A percentile compares a stretch with the other conserved stretches of the same genome.
These are phyloP conservation scores for Pseudomicrostroma phylloplanum DNA, from an alignment of 1,284 basidiomycete species.

Conservation along the genomic window DNA sequence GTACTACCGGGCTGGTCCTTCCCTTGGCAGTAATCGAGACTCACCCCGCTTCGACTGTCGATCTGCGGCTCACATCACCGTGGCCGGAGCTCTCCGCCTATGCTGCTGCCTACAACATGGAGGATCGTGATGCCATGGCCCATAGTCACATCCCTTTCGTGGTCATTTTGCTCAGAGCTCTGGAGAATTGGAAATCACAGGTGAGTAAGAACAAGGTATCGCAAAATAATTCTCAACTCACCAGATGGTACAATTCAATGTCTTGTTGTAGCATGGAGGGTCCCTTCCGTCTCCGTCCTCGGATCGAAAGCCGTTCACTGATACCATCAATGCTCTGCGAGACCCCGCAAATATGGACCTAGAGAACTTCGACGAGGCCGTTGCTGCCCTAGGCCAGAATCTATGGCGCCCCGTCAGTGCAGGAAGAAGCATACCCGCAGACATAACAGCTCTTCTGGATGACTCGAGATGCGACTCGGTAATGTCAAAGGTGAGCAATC, in stretches of 20 bases:
- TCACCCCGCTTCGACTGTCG: conserved; percentile 66
- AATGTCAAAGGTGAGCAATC: conserved; percentile 46
- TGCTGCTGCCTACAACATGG: conserved; percentile 26
- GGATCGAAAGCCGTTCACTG: conserved; percentile 75
- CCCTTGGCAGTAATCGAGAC: conserved; percentile 70
- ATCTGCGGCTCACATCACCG: conserved; percentile 75
- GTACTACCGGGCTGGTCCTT: background rate
- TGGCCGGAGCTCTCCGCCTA: conserved; percentile 60
- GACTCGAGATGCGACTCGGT: conserved; percentile 57
- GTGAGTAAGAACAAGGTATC: conserved; percentile 53
- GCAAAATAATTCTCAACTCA: conserved; percentile 22
- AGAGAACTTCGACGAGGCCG: conserved; percentile 75
- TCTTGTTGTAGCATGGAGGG: conserved; percentile 60
- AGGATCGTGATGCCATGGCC: conserved; percentile 31
- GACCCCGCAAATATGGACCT: conserved; percentile 69
- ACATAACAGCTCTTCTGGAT: conserved; percentile 54
- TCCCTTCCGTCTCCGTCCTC: conserved; percentile 58
- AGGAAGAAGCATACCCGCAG: conserved; percentile 20
- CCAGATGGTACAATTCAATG: conserved; percentile 14
- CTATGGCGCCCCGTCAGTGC: conserved; percentile 41
- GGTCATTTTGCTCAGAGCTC: conserved; percentile 59
- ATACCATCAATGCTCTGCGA: conserved; percentile 56
- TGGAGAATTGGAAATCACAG: conserved; percentile 70
- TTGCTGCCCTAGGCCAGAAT: conserved; percentile 39
- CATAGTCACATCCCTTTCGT: conserved; percentile 43